These are phyloP conservation scores for Epichloe brachyelytri DNA, from an alignment of 2,329 filamentous ascomycete genomes.

Conservation along the genomic window DNA sequence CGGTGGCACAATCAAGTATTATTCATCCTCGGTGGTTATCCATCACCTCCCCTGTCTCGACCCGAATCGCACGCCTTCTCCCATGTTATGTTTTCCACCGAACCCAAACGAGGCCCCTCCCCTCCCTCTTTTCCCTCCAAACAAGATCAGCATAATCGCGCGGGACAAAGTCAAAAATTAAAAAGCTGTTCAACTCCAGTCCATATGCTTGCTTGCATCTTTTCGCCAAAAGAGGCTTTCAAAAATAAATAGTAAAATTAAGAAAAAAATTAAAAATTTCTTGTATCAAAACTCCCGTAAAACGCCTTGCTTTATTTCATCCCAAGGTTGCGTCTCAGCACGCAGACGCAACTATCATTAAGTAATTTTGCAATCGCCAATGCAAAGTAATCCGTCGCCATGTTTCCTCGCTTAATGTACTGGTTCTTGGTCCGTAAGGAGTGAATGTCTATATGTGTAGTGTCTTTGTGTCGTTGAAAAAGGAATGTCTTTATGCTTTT, in stretches of 20 bases:
- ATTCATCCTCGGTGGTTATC: too few species aligned
- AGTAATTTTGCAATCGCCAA: not conserved
- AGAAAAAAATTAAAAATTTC: not conserved
- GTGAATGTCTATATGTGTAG: conserved; percentile 5
- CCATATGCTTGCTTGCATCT: not conserved
- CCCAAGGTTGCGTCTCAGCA: not conserved
- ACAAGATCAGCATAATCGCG: too few species aligned
- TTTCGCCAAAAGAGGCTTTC: not conserved
- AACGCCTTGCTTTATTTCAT: conserved; percentile 3
- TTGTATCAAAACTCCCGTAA: not conserved
- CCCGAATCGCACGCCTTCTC: too few species aligned
- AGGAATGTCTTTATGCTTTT: conserved; percentile 32
- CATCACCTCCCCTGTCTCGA: too few species aligned
- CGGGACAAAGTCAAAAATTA: too few species aligned
- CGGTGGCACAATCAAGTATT: too few species aligned
- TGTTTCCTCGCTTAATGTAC: conserved; percentile 4
- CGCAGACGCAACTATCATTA: not conserved
- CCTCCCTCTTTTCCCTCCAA: not conserved
- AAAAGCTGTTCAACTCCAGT: not conserved
- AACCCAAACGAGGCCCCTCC: not conserved
- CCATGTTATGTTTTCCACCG: too few species aligned
- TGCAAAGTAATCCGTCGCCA: conserved; percentile 5
- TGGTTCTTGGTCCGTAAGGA: conserved; percentile 7
- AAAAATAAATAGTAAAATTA: too few species aligned
- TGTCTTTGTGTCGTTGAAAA: conserved; percentile 14